Base-by-base conservation (phyloP, 371 early-diverging fungal genomes). In the Circinella minor region DNA sequence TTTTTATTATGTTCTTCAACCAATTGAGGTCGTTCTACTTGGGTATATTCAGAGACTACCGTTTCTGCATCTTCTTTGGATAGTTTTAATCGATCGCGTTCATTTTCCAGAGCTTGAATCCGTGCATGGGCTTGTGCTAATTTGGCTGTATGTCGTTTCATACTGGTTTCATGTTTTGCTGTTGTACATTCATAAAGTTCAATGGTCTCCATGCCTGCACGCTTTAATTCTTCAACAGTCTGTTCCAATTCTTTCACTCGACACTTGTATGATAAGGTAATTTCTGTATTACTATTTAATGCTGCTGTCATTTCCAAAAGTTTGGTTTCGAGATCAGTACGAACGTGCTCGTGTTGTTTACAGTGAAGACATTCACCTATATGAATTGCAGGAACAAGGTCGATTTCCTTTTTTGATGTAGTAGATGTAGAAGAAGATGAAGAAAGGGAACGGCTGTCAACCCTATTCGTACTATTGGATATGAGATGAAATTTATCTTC, bases 191-290 rank as follows among this genome's bases (percentile, higher is more conserved):
- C 80, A 49, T 80, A 80, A 17, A 80, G 65, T 11, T 80, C 75
- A n/a, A 80, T 74, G 27, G 75, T 75, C 38, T 80, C 80, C 72
- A 77, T 72, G 57, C 80, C 77, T 9, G 80, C 80, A 11, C 68
- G 27, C 59, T 75, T 77, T 13, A 80, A 68, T 7, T 76, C 67
- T 18, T 76, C 67, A 15, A 74, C 65, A 0, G 74, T 61, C 48
- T 70, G 68, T 62, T 75, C 73, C 15, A 79, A 51, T 5, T 65
- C 46, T 1, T 55, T 36, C 55, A 72, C 65, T 8, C 61, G 54
- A 17, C 59, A 13, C 14, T 66, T 46, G 38, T 61, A 71, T 1
- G 94, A 94, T 66, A 97, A 97, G 69, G 89, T 87, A 78, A 95
- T 95, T 76, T 81, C 78, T 20, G 94, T 88, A 68, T 89, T 86